These are phyloP conservation scores for Dactylis glomerata DNA, from an alignment of 176 grass and related monocot genomes.

Conservation along the genomic window DNA sequence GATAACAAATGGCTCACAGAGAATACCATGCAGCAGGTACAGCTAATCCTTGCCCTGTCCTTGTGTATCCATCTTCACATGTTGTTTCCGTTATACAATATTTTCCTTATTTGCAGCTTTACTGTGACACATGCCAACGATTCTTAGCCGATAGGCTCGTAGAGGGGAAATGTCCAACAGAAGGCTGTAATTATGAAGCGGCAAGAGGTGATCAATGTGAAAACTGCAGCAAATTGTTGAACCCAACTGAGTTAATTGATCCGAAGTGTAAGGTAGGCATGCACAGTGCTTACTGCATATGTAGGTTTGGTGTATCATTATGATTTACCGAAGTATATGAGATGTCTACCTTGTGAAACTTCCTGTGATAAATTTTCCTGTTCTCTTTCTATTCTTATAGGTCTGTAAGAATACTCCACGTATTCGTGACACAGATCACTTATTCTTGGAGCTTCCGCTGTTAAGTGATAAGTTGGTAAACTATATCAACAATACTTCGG, in stretches of 20 bases:
- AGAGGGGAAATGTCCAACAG: conserved; percentile 80
- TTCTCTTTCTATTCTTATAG: conserved; percentile 36
- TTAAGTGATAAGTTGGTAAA: conserved; percentile 75
- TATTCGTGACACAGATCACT: conserved; percentile 90
- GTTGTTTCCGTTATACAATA: conserved; percentile 15
- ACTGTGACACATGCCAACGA: conserved; percentile 73
- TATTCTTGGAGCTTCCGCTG: conserved; percentile 93
- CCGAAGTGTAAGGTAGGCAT: conserved; percentile 88
- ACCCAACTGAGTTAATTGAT: conserved; percentile 86
- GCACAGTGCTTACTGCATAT: not conserved
- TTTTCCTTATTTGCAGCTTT: conserved; percentile 53
- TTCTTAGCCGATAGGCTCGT: conserved; percentile 97
- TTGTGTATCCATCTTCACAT: not conserved
- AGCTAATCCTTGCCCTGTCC: conserved; percentile 15
- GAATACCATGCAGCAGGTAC: conserved; percentile 95
- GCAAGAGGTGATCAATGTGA: conserved; percentile 97
- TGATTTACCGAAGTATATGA: conserved; percentile 4
- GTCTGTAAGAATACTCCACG: conserved; percentile 72
- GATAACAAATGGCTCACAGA: conserved; percentile 93
- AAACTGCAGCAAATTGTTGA: conserved; percentile 88
- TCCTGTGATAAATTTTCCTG: not conserved
- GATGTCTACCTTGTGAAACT: not conserved
- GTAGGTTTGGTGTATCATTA: not conserved
- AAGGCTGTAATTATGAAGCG: conserved; percentile 64
- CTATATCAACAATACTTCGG: conserved; percentile 82